phyloP scores from a whole-genome alignment of 345 rosid genomes.

The Erysimum cheiranthoides region DNA sequence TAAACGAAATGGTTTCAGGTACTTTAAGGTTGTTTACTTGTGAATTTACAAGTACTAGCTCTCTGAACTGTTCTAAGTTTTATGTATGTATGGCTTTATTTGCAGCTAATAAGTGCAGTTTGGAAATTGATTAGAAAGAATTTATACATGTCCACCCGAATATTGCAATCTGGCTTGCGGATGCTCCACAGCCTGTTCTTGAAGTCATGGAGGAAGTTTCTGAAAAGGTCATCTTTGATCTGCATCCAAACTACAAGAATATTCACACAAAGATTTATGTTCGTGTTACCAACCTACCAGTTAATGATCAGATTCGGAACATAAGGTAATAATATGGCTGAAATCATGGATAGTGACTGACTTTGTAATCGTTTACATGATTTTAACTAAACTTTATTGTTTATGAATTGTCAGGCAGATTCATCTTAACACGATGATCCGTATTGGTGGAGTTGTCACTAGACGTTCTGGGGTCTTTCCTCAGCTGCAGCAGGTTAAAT shows the following conservation, averaged over 20 bases:
- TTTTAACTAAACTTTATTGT: conserved; percentile 4
- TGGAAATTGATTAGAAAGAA: conserved; percentile 91
- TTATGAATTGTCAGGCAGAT: conserved; percentile 69
- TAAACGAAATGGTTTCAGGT: conserved; percentile 96
- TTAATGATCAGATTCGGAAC: conserved; percentile 93
- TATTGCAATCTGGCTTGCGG: conserved; percentile 97
- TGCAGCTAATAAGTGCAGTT: conserved; percentile 90
- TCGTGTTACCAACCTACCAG: conserved; percentile 93
- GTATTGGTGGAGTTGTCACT: conserved; percentile 98
- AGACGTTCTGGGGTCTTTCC: conserved; percentile 99
- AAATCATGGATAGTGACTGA: neutral
- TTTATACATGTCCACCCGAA: conserved; percentile 91
- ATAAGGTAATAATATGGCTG: conserved; percentile 60
- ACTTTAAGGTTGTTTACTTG: conserved; percentile 24
- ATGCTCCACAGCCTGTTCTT: conserved; percentile 96
- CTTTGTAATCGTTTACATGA: neutral
- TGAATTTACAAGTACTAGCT: neutral
- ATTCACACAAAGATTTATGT: no score
- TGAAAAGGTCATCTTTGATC: conserved; percentile 74
- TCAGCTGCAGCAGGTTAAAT: conserved; percentile 96
- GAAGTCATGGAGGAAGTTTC: conserved; percentile 98
- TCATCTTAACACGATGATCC: conserved; percentile 97
- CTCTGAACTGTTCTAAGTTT: no score
- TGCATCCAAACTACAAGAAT: conserved; percentile 90
- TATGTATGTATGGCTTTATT: neutral